phyloP scores from a whole-genome alignment of 257 asterid genomes.

The Ilex asprella region DNA sequence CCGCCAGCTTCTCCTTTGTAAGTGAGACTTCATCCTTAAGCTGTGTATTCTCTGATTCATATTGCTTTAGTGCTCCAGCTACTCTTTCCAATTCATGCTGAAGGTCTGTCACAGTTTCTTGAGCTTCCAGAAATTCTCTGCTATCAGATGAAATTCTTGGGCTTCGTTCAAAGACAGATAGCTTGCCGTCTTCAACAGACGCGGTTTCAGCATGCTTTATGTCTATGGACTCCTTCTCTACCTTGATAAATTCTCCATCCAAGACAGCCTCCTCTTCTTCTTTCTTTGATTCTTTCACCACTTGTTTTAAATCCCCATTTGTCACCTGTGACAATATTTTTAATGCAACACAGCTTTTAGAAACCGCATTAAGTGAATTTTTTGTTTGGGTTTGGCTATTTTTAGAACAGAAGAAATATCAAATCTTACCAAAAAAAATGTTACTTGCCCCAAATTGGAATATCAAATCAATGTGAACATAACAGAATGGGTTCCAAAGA shows the following conservation, averaged over 20 bases:
- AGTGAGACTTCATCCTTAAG: constrained; percentile 54
- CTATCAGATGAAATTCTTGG: constrained; percentile 22
- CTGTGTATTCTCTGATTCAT: constrained; percentile 50
- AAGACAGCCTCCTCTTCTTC: constrained; percentile 53
- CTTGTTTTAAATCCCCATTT: background rate
- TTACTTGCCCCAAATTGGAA: background rate
- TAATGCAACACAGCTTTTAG: background rate
- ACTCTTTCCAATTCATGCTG: constrained; percentile 55
- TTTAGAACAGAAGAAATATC: constrained; percentile 2
- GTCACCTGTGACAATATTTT: constrained; percentile 5
- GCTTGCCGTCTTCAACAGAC: constrained; percentile 17
- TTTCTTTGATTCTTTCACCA: constrained; percentile 34
- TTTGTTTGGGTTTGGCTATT: background rate
- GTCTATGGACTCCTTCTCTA: constrained; percentile 59
- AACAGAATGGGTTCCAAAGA: too few relatives aligned
- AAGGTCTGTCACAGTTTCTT: constrained; percentile 62
- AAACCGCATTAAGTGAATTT: constrained; percentile 14
- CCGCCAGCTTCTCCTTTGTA: constrained; percentile 43
- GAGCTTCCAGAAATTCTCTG: constrained; percentile 64
- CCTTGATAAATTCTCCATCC: constrained; percentile 85
- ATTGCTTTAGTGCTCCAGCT: constrained; percentile 41
- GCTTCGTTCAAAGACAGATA: constrained; percentile 15
- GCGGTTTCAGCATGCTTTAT: constrained; percentile 24
- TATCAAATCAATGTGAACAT: background rate
- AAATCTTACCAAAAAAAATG: background rate